Base-by-base conservation (phyloP, 495 filamentous ascomycete species). In the Aspergillus biplanus region DNA sequence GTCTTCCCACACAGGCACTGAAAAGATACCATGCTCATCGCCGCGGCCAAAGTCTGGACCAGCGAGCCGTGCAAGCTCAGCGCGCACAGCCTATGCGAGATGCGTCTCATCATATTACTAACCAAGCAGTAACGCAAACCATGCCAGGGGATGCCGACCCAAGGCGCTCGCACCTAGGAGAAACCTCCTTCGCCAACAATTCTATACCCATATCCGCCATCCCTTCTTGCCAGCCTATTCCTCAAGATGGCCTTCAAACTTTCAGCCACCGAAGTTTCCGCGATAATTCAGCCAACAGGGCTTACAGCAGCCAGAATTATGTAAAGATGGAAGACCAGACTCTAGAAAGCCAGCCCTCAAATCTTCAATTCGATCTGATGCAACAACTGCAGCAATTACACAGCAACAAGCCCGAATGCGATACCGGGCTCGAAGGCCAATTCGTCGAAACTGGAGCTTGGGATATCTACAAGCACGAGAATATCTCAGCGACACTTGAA, bases 31-130 rank as follows among this genome's bases (percentile, higher is more conserved):
- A 77, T 69, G 78, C 82, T 71, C 90, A 93, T 73, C 76, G 90
- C 75, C 85, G 91, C 74, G 91, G 91, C 69, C 87, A 91, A 78
- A 93, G 89, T 75, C 79, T 95, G 61, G 91, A 93, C 79, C 86
- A 87, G 61, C 80, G 85, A 63, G 75, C 73, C 56, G 75, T 82
- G 74, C 79, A 83, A 80, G 75, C 73, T 74, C 77, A 76, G 70
- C 77, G 69, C 73, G 64, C 72, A 72, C 66, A 77, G 74, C 66
- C 69, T 71, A 54, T 66, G 72, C 73, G 80, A 72, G 84, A 85
- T 78, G 82, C 81, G 59, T 82, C 76, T 75, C 80, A 87, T 85
- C 84, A 82, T 81, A 87, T 76, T 76, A 82, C 84, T 84, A 89
- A 87, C 83, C 67, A 75, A 86, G 83, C 82, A 86, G 82, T 82